Conservation (phyloP, 768 basidiomycete genomes). For the Termitomyces sp. region DNA sequence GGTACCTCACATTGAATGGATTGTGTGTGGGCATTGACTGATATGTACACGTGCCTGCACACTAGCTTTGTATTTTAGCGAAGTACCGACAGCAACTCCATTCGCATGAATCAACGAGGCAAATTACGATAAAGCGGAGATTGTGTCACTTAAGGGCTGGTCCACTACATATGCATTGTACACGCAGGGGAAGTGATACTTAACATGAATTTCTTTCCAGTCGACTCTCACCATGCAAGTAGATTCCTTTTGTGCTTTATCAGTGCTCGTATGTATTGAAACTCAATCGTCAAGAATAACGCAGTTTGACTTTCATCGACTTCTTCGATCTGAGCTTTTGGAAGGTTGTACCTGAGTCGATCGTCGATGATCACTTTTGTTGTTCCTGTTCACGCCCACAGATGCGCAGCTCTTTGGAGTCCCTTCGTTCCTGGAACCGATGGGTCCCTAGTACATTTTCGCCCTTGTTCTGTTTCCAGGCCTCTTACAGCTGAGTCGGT, state of each 20-base stretch:
- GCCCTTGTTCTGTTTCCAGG: background rate
- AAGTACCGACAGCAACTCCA: background rate
- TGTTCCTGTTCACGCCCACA: background rate
- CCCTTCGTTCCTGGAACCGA: background rate
- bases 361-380: background rate
- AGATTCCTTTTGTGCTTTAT: too few species aligned
- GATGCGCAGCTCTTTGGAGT: background rate
- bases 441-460: background rate
- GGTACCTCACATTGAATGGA: too few species aligned
- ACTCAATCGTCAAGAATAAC: background rate
- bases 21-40: background rate
- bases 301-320: background rate
- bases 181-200: background rate
- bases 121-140: too few species aligned
- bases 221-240: too few species aligned
- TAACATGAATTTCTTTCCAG: background rate
- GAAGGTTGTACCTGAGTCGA: background rate
- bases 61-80: too few species aligned
- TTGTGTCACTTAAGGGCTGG: too few species aligned
- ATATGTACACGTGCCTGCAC: background rate
- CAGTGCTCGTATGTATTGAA: background rate
- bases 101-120: background rate
- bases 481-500: background rate
- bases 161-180: background rate
- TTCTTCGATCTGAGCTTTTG: background rate